phyloP scores from a whole-genome alignment of 2,329 filamentous ascomycete species.

The Penicillium freii region DNA sequence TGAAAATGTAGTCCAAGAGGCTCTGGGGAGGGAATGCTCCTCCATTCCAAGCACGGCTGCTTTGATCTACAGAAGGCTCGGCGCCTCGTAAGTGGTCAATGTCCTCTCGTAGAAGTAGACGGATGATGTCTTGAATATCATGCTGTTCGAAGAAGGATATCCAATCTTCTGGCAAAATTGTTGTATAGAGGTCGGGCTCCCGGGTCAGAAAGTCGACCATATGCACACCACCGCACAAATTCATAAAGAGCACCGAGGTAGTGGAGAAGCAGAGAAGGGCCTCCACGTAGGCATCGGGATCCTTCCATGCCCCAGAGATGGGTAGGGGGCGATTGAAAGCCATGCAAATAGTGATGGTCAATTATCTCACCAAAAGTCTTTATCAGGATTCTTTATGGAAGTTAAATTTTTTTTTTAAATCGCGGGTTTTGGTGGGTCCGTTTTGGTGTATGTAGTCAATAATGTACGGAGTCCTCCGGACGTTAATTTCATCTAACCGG shows the following conservation, averaged over 20 bases:
- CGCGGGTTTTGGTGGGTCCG: too few relatives aligned
- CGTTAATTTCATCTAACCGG: too few relatives aligned
- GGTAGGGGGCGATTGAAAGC: conserved; percentile 60
- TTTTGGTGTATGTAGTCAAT: too few relatives aligned
- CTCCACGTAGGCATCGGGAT: conserved; percentile 73
- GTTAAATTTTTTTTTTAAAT: too few relatives aligned
- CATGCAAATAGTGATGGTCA: conserved; percentile 36
- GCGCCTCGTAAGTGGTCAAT: conserved; percentile 48
- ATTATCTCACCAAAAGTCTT: not conserved
- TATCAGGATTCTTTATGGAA: not conserved
- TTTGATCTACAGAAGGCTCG: not conserved
- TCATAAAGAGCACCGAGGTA: conserved; percentile 73
- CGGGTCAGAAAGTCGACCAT: conserved; percentile 94
- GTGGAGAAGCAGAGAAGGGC: conserved; percentile 74
- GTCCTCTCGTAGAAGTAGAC: conserved; percentile 78
- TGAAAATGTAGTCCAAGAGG: conserved; percentile 69
- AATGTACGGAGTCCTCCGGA: too few relatives aligned
- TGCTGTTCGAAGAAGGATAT: conserved; percentile 69
- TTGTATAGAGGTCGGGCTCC: conserved; percentile 76
- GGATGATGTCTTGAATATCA: conserved; percentile 72
- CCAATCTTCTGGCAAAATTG: conserved; percentile 77
- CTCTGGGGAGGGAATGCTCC: conserved; percentile 50
- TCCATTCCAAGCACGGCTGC: conserved; percentile 42
- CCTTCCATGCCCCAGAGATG: conserved; percentile 66
- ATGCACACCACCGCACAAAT: conserved; percentile 94